These are phyloP conservation scores for Saturnispora besseyi DNA, from an alignment of 805 yeast genomes.

Conservation along the genomic window DNA sequence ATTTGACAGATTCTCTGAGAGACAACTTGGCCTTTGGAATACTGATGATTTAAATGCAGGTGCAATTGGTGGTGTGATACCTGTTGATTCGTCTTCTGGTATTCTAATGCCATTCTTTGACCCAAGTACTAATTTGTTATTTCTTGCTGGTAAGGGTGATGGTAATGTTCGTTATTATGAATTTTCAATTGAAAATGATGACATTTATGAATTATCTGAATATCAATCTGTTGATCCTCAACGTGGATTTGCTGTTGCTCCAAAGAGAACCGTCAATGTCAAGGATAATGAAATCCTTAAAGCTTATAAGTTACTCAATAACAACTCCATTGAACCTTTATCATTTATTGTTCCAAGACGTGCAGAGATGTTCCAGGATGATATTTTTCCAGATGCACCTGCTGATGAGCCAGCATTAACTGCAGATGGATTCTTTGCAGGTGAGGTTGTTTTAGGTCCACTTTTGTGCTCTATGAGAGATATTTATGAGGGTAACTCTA, in stretches of 20 bases:
- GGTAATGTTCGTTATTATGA: constrained; percentile 95
- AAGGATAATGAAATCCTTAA: constrained; percentile 78
- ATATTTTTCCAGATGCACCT: constrained; percentile 87
- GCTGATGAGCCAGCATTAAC: constrained; percentile 68
- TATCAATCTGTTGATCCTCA: constrained; percentile 86
- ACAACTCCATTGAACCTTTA: constrained; percentile 77
- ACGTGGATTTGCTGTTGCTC: constrained; percentile 89
- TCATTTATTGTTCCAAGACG: constrained; percentile 92
- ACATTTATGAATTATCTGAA: constrained; percentile 77
- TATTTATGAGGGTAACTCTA: constrained; percentile 64
- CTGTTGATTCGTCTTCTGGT: constrained; percentile 87
- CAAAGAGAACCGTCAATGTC: constrained; percentile 70
- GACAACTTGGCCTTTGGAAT: constrained; percentile 95
- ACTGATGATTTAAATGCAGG: constrained; percentile 64
- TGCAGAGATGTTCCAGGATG: constrained; percentile 86
- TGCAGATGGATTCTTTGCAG: constrained; percentile 72
- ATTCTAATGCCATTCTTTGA: constrained; percentile 89
- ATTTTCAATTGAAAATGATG: constrained; percentile 59
- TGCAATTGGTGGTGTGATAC: constrained; percentile 81
- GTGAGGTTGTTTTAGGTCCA: constrained; percentile 79
- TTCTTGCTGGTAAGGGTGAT: constrained; percentile 95
- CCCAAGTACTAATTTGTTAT: constrained; percentile 67
- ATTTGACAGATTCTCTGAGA: constrained; percentile 82
- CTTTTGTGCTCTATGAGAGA: constrained; percentile 66
- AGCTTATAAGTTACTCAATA: constrained; percentile 82